These are phyloP conservation scores for Botryotinia convoluta DNA, from an alignment of 2,329 filamentous ascomycete species.

Conservation along the genomic window DNA sequence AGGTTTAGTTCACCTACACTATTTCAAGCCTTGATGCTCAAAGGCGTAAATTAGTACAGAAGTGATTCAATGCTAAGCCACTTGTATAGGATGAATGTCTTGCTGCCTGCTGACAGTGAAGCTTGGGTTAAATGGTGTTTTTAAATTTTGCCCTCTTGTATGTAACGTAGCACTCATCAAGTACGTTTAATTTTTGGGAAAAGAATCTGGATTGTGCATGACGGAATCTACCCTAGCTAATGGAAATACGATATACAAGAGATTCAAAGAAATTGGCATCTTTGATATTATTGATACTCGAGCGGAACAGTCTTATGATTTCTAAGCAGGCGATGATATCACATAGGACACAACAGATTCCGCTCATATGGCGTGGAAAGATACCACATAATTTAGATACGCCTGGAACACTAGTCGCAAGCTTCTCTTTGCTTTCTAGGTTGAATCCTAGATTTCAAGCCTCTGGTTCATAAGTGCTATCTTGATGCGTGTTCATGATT, in stretches of 20 bases:
- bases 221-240: background rate
- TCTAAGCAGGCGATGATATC: background rate
- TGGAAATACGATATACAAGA: background rate
- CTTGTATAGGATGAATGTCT: background rate
- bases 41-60: background rate
- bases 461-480: background rate
- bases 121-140: background rate
- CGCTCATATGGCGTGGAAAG: background rate
- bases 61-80: background rate
- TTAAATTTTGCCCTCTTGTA: background rate
- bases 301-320: background rate
- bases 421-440: no score
- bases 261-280: no score
- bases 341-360: background rate
- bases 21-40: no score
- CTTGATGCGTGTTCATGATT: background rate
- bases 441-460: background rate
- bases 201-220: background rate
- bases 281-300: no score
- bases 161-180: background rate
- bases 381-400: background rate
- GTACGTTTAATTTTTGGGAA: rapidly evolving
- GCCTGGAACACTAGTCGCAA: background rate
- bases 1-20: background rate
- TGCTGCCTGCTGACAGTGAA: background rate